A percentile compares a stretch with the other conserved stretches of the same genome.
phyloP scores from a whole-genome alignment of 192 early-diverging fungal species.

The Phycomyces nitens region DNA sequence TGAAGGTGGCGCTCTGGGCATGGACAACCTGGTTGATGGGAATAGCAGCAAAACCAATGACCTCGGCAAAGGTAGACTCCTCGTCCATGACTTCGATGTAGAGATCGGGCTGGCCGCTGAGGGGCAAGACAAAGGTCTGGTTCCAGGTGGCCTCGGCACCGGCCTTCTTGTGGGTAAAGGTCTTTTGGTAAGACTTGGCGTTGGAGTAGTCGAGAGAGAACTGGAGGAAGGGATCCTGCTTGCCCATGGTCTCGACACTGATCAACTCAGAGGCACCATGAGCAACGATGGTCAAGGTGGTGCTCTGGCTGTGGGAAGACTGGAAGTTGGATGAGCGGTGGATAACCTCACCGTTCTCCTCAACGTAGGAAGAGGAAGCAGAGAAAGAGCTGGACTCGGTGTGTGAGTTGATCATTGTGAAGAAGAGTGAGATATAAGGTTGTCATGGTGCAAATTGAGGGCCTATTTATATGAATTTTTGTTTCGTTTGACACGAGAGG shows the following conservation, averaged over 20 bases:
- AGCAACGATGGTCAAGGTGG: slow-evolving; percentile 35
- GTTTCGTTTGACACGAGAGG: too few relatives aligned
- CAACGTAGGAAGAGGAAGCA: slow-evolving; percentile 1
- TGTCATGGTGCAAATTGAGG: neutral
- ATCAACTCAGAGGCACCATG: slow-evolving; percentile 34
- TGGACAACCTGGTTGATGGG: slow-evolving; percentile 47
- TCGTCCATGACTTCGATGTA: slow-evolving; percentile 49
- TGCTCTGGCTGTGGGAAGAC: slow-evolving; percentile 11
- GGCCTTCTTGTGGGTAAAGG: slow-evolving; percentile 45
- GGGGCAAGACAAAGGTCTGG: slow-evolving; percentile 41
- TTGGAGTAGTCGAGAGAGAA: slow-evolving; percentile 40
- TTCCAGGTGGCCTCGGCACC: slow-evolving; percentile 51
- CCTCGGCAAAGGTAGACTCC: slow-evolving; percentile 34
- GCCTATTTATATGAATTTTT: too few relatives aligned
- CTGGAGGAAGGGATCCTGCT: slow-evolving; percentile 50
- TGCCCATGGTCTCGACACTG: slow-evolving; percentile 41
- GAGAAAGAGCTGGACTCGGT: neutral
- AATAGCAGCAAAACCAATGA: slow-evolving; percentile 49
- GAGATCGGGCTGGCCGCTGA: slow-evolving; percentile 39
- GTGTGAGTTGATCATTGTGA: slow-evolving; percentile 1
- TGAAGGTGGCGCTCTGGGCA: slow-evolving; percentile 36
- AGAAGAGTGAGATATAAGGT: neutral
- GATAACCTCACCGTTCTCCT: neutral
- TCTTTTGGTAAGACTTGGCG: slow-evolving; percentile 46
- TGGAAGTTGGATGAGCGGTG: neutral